Percentiles rank a stretch among this genome's conserved stretches.
These are phyloP conservation scores for Neonectria neomacrospora DNA, from an alignment of 2,329 filamentous ascomycete genomes.

Conservation along the genomic window DNA sequence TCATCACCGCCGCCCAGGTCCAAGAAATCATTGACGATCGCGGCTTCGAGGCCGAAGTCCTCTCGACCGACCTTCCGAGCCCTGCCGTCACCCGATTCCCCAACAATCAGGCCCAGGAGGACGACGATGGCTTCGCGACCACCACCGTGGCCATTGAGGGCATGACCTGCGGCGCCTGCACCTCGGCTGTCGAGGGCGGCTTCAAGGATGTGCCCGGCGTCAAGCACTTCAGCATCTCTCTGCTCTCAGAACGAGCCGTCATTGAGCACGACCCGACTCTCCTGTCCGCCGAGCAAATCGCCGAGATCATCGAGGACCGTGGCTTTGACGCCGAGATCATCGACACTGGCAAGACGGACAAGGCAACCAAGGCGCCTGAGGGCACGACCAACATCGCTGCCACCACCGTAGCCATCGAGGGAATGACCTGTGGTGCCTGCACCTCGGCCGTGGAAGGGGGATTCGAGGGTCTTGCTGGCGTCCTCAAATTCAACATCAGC, in stretches of 20 bases:
- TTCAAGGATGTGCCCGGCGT: slow-evolving; percentile 81
- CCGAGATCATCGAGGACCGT: slow-evolving; percentile 73
- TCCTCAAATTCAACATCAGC: slow-evolving; percentile 94
- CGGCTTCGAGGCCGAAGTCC: slow-evolving; percentile 89
- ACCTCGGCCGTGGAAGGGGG: slow-evolving; percentile 90
- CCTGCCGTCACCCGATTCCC: slow-evolving; percentile 56
- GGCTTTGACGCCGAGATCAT: slow-evolving; percentile 85
- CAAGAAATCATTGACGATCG: slow-evolving; percentile 90
- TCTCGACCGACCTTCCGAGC: slow-evolving; percentile 80
- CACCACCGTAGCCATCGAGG: slow-evolving; percentile 89
- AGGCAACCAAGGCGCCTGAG: slow-evolving; percentile 40
- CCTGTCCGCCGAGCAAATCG: slow-evolving; percentile 63
- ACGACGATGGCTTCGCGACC: slow-evolving; percentile 61
- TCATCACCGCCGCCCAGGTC: slow-evolving; percentile 79
- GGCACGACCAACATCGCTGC: slow-evolving; percentile 64
- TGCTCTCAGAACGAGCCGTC: slow-evolving; percentile 86
- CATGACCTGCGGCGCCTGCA: slow-evolving; percentile 93
- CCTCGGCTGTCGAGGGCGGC: slow-evolving; percentile 83
- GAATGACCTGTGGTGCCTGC: slow-evolving; percentile 98
- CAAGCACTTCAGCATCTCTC: slow-evolving; percentile 81
- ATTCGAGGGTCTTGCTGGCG: slow-evolving; percentile 79
- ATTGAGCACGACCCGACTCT: slow-evolving; percentile 78
- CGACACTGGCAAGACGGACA: slow-evolving; percentile 68
- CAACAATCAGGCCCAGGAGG: slow-evolving; percentile 50
- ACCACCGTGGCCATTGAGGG: slow-evolving; percentile 84